phyloP scores from a whole-genome alignment of 2,329 filamentous ascomycete genomes.

The Fusarium musae region DNA sequence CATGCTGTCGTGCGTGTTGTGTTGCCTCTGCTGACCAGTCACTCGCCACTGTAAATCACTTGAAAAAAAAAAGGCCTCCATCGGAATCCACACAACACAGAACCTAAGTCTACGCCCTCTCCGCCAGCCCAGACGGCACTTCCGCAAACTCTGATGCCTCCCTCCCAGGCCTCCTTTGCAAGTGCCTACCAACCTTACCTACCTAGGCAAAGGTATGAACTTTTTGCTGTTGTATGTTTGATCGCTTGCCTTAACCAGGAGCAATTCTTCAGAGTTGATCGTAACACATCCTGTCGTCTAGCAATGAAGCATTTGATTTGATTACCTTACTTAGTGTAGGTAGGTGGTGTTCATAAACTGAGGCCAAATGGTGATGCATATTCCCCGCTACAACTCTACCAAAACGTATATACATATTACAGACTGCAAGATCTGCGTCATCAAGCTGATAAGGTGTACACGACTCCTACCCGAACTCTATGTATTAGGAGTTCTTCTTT shows the following conservation, averaged over 20 bases:
- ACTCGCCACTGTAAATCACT: slow-evolving; percentile 14
- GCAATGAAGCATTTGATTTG: background rate
- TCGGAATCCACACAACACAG: background rate
- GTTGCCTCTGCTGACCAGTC: slow-evolving; percentile 8
- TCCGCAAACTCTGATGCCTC: slow-evolving; percentile 12
- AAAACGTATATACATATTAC: background rate
- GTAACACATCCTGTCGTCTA: background rate
- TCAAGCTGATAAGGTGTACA: background rate
- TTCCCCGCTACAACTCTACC: background rate
- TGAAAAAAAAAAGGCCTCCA: background rate
- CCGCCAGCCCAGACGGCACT: slow-evolving; percentile 11
- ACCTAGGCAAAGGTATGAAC: background rate
- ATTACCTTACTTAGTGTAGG: background rate
- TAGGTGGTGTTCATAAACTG: background rate
- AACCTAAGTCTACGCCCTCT: slow-evolving; percentile 4
- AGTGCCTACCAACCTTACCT: background rate
- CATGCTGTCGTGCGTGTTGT: slow-evolving; percentile 8
- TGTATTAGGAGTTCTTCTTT: background rate
- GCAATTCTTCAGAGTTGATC: background rate
- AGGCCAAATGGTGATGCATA: background rate
- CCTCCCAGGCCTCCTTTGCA: background rate
- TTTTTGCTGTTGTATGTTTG: background rate
- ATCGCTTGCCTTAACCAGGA: background rate
- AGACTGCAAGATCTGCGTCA: slow-evolving; percentile 15
- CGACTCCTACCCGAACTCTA: background rate